These are phyloP conservation scores for Candida glucosophila DNA, from an alignment of 1,139 yeast genomes.

Conservation along the genomic window DNA sequence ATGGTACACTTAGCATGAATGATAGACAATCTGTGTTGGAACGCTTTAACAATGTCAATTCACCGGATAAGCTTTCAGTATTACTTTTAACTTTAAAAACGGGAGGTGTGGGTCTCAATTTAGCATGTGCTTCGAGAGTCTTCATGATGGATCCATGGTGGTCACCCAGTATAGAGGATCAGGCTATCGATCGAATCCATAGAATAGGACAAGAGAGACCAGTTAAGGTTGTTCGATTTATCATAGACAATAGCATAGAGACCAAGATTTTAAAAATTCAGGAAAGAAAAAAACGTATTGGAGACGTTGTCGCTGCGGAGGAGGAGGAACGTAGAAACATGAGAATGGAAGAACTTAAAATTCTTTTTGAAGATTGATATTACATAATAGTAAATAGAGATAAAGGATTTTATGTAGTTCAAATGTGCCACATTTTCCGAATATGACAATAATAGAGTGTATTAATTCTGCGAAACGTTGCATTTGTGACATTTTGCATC, in stretches of 20 bases:
- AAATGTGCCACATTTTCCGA: no score
- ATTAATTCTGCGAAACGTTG: no score
- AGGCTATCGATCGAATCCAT: conserved; percentile 91
- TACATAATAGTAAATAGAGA: no score
- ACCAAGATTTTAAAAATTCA: conserved; percentile 84
- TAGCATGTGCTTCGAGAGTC: conserved; percentile 80
- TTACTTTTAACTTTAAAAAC: conserved; percentile 76
- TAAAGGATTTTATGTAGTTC: no score
- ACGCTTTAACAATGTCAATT: conserved; percentile 41
- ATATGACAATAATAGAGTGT: no score
- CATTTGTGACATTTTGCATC: no score
- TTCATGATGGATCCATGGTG: conserved; percentile 98
- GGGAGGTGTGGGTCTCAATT: conserved; percentile 91
- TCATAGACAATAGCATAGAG: conserved; percentile 80
- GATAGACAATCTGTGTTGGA: conserved; percentile 58
- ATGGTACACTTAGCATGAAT: conserved; percentile 66
- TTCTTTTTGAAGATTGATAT: conserved; percentile 51
- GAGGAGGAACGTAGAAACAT: conserved; percentile 68
- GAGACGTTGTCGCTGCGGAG: conserved; percentile 75
- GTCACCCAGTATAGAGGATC: conserved; percentile 91
- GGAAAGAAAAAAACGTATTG: conserved; percentile 75
- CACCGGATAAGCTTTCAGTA: conserved; percentile 32
- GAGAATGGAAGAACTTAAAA: conserved; percentile 76
- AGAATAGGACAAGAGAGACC: conserved; percentile 75
- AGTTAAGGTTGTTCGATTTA: conserved; percentile 74